These are phyloP conservation scores for Wallacemonas sp. DNA, from an alignment of 208 protist species.

Conservation along the genomic window DNA sequence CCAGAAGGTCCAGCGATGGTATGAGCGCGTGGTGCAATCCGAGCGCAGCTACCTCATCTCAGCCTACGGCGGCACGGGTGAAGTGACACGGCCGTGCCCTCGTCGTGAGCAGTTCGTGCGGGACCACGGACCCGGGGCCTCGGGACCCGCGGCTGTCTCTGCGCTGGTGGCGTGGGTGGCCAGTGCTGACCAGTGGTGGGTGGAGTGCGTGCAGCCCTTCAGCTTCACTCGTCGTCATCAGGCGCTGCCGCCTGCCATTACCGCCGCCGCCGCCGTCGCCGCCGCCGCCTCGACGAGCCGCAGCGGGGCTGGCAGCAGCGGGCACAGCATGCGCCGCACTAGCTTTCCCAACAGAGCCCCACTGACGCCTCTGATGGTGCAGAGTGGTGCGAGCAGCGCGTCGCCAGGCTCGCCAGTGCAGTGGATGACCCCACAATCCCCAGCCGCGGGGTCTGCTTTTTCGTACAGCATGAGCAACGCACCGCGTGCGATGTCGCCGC, in stretches of 20 bases:
- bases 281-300: not conserved
- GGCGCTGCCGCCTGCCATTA: conserved; percentile 17
- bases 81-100: conserved; percentile 32
- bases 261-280: not conserved
- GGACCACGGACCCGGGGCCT: not conserved
- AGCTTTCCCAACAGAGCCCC: not conserved
- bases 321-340: not conserved
- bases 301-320: not conserved
- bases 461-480: not conserved
- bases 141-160: not conserved
- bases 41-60: conserved; percentile 36
- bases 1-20: conserved; percentile 43
- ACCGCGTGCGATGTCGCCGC: not conserved
- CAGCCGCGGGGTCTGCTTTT: not conserved
- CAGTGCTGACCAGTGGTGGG: conserved; percentile 33
- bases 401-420: not conserved
- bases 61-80: conserved; percentile 19
- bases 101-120: conserved; percentile 34
- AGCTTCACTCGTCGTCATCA: conserved; percentile 24
- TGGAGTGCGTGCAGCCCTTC: conserved; percentile 31
- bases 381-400: conserved; percentile 1
- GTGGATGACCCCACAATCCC: not conserved
- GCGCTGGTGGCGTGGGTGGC: conserved; percentile 26
- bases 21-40: conserved; percentile 38
- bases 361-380: not conserved